Evolutionary conservation across 495 filamentous ascomycete genomes (phyloP).

Genomic region (Filosporella fistucella): DNA sequence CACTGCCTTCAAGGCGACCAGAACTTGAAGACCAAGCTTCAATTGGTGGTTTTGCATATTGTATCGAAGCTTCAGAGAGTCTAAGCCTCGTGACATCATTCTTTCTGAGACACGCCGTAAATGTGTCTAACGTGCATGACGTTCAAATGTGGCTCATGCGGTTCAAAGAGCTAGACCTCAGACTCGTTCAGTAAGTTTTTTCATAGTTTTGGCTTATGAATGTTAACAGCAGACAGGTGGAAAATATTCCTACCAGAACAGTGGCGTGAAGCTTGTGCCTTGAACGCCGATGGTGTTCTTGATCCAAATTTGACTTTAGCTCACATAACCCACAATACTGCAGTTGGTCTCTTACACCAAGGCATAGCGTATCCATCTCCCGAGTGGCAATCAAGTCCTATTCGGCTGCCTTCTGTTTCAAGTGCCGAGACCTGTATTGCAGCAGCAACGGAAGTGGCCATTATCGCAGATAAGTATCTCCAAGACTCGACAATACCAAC

Average conservation of each 20-base stretch:
- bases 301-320: slow-evolving; percentile 40
- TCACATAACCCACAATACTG: slow-evolving; percentile 41
- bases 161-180: slow-evolving; percentile 41
- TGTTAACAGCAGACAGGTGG: slow-evolving; percentile 25
- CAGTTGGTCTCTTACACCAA: slow-evolving; percentile 39
- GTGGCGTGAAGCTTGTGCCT: slow-evolving; percentile 32
- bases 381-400: slow-evolving; percentile 25
- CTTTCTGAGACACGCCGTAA: slow-evolving; percentile 34
- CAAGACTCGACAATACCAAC: slow-evolving; percentile 23
- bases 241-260: slow-evolving; percentile 34
- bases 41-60: slow-evolving; percentile 37
- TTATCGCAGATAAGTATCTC: slow-evolving; percentile 32
- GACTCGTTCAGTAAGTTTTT: slow-evolving; percentile 31
- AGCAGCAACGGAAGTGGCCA: slow-evolving; percentile 33
- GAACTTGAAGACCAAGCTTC: slow-evolving; percentile 27
- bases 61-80: slow-evolving; percentile 36
- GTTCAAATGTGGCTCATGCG: slow-evolving; percentile 36
- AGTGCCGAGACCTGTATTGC: slow-evolving; percentile 36
- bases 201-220: not conserved
- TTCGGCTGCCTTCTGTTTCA: slow-evolving; percentile 32
- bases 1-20: slow-evolving; percentile 4
- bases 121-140: slow-evolving; percentile 28
- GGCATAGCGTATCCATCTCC: slow-evolving; percentile 35
- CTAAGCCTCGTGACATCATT: slow-evolving; percentile 32
- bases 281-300: slow-evolving; percentile 24